Percentiles rank a stretch among this genome's conserved stretches.
Conservation (phyloP, 2,329 filamentous ascomycete species). For the Beauveria brongniartii region DNA sequence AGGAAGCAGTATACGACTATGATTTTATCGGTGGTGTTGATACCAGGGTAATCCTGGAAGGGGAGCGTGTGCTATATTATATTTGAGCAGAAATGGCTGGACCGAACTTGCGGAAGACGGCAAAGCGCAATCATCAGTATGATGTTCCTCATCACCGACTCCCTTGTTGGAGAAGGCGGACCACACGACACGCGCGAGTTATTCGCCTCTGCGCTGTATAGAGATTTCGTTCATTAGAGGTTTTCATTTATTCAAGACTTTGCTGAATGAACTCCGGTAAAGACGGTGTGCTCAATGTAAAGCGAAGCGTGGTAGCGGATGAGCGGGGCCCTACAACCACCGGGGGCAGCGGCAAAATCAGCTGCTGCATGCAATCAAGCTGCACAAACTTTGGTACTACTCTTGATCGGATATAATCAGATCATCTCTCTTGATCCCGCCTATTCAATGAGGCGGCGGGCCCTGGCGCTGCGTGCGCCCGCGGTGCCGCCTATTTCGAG, state of each 20-base stretch:
- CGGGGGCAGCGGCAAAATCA: too few species aligned
- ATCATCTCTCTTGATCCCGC: neutral
- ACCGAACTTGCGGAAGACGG: too few species aligned
- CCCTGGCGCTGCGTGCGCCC: neutral
- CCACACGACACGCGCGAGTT: neutral
- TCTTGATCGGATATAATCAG: too few species aligned
- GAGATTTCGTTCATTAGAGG: too few species aligned
- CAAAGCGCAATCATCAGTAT: neutral
- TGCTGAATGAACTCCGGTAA: neutral
- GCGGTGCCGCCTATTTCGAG: neutral
- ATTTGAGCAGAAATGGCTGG: too few species aligned
- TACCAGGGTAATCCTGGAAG: too few species aligned
- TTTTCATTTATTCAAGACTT: neutral
- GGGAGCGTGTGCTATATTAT: too few species aligned
- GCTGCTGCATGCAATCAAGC: neutral
- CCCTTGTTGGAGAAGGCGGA: neutral
- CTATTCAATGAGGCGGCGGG: neutral
- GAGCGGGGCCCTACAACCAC: too few species aligned
- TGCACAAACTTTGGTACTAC: too few species aligned
- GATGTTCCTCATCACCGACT: neutral
- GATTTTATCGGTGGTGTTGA: too few species aligned
- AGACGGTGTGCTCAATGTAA: neutral
- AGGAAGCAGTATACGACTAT: neutral
- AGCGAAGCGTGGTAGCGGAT: neutral
- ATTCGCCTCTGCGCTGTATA: too few species aligned